Evolutionary conservation across 306 rosid species (phyloP), one percentile per base, ranked within the genome.

Genomic region (Dalbergia oliveri): DNA sequence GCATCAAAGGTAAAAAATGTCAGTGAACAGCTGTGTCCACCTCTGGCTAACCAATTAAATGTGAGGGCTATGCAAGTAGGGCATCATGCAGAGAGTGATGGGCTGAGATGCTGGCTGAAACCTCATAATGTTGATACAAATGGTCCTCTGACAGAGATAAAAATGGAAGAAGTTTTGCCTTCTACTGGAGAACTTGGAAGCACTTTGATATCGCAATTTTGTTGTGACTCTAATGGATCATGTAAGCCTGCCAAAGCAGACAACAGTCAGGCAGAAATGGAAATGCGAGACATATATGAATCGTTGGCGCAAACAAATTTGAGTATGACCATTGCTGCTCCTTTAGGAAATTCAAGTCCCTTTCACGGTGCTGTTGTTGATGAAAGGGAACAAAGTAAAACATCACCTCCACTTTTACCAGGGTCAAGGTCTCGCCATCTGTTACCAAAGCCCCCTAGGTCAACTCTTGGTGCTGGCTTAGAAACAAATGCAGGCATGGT

Each of bases 381-480:
- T 80, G 97, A 90, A 79, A 90, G 88, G 74, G 97, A 92, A 79
- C 91, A 84, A 53, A 80, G 88, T 73, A 88, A 86, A 85, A 44
- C 88, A 75, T 76, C 92, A 51, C 73, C 93, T 79, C 77, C 90
- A 67, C 82, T 90, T 79, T 65, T 87, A 81, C 89, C 79, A 34
- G 96, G 93, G 31, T 72, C 87, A 39, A 93, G 96, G 83, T 90
- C 99, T 82, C 89, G 92, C 72, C 94, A 90, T 82, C 91, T 90
- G 71, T 85, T 91, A 81, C 98, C 96, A 15, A 95, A 88, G 81
- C 96, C 95, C 54, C 94, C 99, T 45, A 90, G 91, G 88, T 90
- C 97, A 76, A 79, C 88, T 58, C 84, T 92, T 78, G 75, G 84
- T 3, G 21, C 88, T 26, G 83, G 94, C 49, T 84, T 91, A 86